Percentiles rank a stretch among this genome's conserved stretches.
phyloP scores from a whole-genome alignment of 1,284 basidiomycete species.

The Ustilago crameri region DNA sequence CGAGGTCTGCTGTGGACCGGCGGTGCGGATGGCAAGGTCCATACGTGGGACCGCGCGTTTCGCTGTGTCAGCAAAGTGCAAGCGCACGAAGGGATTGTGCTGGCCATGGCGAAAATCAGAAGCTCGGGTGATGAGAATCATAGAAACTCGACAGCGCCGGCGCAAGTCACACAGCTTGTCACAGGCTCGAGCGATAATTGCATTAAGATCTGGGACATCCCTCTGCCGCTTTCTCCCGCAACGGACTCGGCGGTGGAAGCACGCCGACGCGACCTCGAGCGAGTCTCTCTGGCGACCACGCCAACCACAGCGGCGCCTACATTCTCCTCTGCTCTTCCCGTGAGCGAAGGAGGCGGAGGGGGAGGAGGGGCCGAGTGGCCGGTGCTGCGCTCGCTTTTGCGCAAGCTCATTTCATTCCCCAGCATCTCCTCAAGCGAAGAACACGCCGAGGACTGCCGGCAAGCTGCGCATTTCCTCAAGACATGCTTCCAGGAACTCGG shows the following conservation, averaged over 20 bases:
- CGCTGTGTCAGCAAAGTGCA: conserved; percentile 57
- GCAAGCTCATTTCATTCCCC: conserved; percentile 86
- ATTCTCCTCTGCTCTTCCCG: too few species aligned
- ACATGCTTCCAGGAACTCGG: conserved; percentile 56
- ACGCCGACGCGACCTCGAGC: conserved; percentile 20
- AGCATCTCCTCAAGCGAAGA: conserved; percentile 80
- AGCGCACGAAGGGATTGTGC: conserved; percentile 46
- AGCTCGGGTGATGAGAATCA: not conserved
- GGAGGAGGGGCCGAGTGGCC: conserved; percentile 55
- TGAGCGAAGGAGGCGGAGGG: too few species aligned
- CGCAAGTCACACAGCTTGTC: conserved; percentile 34
- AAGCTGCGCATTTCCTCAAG: conserved; percentile 63
- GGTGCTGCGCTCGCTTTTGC: conserved; percentile 75
- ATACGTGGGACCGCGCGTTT: conserved; percentile 55
- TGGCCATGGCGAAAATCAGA: conserved; percentile 27
- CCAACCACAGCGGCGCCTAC: conserved; percentile 3
- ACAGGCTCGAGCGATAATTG: conserved; percentile 56
- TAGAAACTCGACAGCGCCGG: not conserved
- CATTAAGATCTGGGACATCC: conserved; percentile 63
- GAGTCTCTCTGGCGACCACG: conserved; percentile 14
- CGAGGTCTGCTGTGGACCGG: conserved; percentile 67
- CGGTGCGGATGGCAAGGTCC: conserved; percentile 57
- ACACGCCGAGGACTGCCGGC: conserved; percentile 77
- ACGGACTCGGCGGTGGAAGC: not conserved
- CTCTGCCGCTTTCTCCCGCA: not conserved